These are phyloP conservation scores for Artemisia tridentata DNA, from an alignment of 129 eudicot species.

Conservation along the genomic window DNA sequence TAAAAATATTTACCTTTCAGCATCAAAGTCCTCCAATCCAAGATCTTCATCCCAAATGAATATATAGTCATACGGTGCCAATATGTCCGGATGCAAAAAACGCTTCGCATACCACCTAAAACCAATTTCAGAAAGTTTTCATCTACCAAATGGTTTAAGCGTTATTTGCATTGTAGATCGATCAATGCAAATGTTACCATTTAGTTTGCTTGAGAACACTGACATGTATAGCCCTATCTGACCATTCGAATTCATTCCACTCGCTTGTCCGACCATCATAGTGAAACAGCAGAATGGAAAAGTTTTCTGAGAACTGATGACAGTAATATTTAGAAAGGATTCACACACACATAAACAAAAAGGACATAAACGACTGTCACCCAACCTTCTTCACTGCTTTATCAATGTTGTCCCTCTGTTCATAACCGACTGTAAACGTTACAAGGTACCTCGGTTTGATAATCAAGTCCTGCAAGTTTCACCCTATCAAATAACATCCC, in stretches of 20 bases:
- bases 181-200: constrained; percentile 31
- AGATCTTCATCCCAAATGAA: constrained; percentile 69
- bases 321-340: constrained; percentile 11
- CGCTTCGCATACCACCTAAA: constrained; percentile 66
- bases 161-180: not conserved
- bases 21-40: constrained; percentile 52
- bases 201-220: constrained; percentile 48
- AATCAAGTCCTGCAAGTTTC: constrained; percentile 34
- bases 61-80: constrained; percentile 51
- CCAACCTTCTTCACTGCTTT: constrained; percentile 43
- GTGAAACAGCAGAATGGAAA: constrained; percentile 41
- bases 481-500: constrained; percentile 7
- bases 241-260: constrained; percentile 53
- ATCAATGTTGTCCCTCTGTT: constrained; percentile 41
- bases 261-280: constrained; percentile 49
- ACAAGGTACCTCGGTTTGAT: constrained; percentile 41
- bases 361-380: not conserved
- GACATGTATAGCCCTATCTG: constrained; percentile 42
- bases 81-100: constrained; percentile 52
- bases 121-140: constrained; percentile 10
- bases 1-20: constrained; percentile 37
- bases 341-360: constrained; percentile 8
- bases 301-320: constrained; percentile 42
- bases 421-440: constrained; percentile 46
- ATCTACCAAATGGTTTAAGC: not conserved